Percentiles rank a stretch among this genome's conserved stretches.
These are phyloP conservation scores for Aegilops speltoides DNA, from an alignment of 176 grass and related monocot genomes.

Conservation along the genomic window DNA sequence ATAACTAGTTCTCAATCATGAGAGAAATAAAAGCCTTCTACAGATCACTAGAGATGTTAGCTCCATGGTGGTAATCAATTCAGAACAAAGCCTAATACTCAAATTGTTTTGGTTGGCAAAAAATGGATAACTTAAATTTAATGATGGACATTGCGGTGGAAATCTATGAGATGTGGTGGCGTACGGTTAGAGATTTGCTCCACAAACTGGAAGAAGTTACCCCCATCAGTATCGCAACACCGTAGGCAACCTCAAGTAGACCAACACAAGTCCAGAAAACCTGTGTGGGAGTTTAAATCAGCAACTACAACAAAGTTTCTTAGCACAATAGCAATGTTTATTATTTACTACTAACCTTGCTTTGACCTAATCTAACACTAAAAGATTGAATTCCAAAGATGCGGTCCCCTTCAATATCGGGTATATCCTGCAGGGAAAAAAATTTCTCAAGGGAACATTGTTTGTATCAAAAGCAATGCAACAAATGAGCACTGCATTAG, in stretches of 20 bases:
- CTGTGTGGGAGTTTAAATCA: constrained; percentile 44
- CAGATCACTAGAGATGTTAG: neutral
- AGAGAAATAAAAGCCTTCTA: neutral
- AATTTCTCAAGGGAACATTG: neutral
- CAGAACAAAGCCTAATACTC: neutral
- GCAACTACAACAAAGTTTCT: constrained; percentile 17
- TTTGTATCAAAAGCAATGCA: neutral
- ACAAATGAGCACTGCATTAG: neutral
- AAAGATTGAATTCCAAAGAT: constrained; percentile 94
- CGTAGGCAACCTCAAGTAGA: constrained; percentile 88
- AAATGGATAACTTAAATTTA: neutral
- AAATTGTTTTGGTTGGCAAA: neutral
- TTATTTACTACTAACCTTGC: constrained; percentile 47
- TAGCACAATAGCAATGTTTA: neutral
- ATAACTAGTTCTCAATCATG: neutral
- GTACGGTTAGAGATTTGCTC: constrained; percentile 82
- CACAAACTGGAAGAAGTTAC: constrained; percentile 67
- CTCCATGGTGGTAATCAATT: neutral
- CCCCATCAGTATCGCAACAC: constrained; percentile 63
- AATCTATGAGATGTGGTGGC: neutral
- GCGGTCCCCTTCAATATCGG: constrained; percentile 89
- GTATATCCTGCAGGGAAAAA: constrained; percentile 72
- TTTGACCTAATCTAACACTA: constrained; percentile 82
- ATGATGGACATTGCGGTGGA: neutral
- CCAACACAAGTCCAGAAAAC: constrained; percentile 92